Conservation (phyloP, 2,329 filamentous ascomycete genomes). For the Ceratocystis cubensis region DNA sequence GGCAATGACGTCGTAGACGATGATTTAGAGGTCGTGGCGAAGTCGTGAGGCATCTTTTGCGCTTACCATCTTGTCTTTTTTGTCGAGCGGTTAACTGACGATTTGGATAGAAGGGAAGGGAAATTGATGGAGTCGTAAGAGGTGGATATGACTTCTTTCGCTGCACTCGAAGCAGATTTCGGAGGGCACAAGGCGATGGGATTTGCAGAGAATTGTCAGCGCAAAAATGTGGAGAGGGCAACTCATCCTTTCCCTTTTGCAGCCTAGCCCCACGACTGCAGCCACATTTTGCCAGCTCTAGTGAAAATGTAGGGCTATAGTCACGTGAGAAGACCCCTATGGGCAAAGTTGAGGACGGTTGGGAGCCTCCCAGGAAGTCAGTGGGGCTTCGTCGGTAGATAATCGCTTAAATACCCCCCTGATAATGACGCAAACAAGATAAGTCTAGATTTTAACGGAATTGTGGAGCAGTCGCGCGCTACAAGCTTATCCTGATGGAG, state of each 20-base stretch:
- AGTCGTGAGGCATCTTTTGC: slow-evolving; percentile 23
- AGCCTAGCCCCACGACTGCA: slow-evolving; percentile 9
- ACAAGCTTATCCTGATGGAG: background rate
- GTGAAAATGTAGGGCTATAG: slow-evolving; percentile 16
- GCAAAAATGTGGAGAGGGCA: slow-evolving; percentile 18
- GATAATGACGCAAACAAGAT: background rate
- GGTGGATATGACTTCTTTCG: slow-evolving; percentile 21
- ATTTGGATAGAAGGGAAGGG: slow-evolving; percentile 20
- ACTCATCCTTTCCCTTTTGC: slow-evolving; percentile 12
- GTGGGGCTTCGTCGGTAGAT: background rate
- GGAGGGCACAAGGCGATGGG: slow-evolving; percentile 19
- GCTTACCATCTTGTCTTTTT: slow-evolving; percentile 56
- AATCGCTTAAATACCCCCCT: background rate
- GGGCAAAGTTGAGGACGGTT: background rate
- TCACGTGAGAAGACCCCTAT: slow-evolving; percentile 10
- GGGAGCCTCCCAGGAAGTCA: background rate
- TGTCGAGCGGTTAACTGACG: slow-evolving; percentile 21
- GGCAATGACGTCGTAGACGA: slow-evolving; percentile 10
- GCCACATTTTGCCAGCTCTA: slow-evolving; percentile 11
- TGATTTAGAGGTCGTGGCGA: slow-evolving; percentile 2
- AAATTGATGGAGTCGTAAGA: slow-evolving; percentile 21
- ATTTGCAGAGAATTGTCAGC: slow-evolving; percentile 16
- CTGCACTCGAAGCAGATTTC: slow-evolving; percentile 19
- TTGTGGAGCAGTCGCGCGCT: background rate
- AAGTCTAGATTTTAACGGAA: background rate